Base-by-base conservation (phyloP, 345 rosid genomes). In the Fremontodendron californicum region DNA sequence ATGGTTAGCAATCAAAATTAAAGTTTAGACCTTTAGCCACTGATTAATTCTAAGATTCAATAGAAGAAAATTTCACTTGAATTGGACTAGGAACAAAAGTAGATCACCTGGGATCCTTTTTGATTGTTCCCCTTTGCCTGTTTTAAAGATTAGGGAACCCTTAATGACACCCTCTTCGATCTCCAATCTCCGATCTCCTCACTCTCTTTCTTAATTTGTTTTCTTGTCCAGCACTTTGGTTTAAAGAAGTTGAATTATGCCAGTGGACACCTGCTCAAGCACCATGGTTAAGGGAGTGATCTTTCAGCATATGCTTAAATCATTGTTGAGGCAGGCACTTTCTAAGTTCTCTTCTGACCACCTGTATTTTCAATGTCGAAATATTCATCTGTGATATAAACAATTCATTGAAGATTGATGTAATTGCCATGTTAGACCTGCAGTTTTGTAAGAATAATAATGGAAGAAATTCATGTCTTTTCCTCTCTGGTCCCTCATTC, bases 181-280 rank as follows among this genome's bases (percentile, higher is more conserved):
- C 3, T 21, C 60, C 60, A 2, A n/a, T n/a, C 0, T n/a, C 16
- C 9, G 1, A 1, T 45, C 13, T 33, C 40, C 58, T 27, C 19
- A 40, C 51, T 33, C 23, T 21, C 72, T 62, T 15, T 21, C 72
- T 62, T 15, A 29, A 25, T 74, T 77, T 77, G 68, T 46, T 72
- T 81, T 62, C 31, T 55, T 64, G 43, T 66, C 16, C 87, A 95
- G 98, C 78, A 58, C 86, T 95, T 18, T 95, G 99, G 99, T 95
- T 95, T 80, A 87, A 93, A 84, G 98, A 92, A 79, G 96, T 91
- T 19, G 99, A 95, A 73, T 21, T 91, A 58, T 91, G 93, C 79
- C 73, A 86, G 78, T 95, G 97, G 99, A 88, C 94, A 72, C 88
- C 97, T 12, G 92, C 92, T 82, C 88, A 79, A 76, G 94, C 87